phyloP scores from a whole-genome alignment of 1,284 basidiomycete genomes.

The Trametes versicolor region DNA sequence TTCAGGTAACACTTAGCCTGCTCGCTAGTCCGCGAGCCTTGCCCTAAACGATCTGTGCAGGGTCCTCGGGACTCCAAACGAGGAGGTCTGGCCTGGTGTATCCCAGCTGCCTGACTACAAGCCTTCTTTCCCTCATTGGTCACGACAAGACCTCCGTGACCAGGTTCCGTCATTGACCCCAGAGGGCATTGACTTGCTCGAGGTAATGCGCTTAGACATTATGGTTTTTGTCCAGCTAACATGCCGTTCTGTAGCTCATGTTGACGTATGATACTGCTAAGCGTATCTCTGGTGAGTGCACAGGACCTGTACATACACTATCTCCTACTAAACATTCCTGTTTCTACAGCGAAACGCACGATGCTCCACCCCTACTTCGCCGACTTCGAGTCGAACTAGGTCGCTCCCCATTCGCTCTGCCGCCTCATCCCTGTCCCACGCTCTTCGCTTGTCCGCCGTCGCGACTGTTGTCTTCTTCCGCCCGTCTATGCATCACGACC shows the following conservation, averaged over 20 bases:
- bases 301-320: background rate
- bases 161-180: slow-evolving; percentile 78
- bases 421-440: slow-evolving; percentile 8
- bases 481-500: slow-evolving; percentile 27
- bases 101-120: slow-evolving; percentile 95
- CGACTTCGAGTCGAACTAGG: slow-evolving; percentile 51
- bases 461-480: slow-evolving; percentile 28
- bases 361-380: slow-evolving; percentile 86
- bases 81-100: slow-evolving; percentile 94
- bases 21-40: background rate
- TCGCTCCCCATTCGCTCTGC: slow-evolving; percentile 7
- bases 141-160: slow-evolving; percentile 69
- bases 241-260: slow-evolving; percentile 61
- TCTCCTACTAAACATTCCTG: background rate
- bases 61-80: slow-evolving; percentile 94
- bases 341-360: slow-evolving; percentile 79
- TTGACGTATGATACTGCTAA: slow-evolving; percentile 94
- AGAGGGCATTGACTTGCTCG: slow-evolving; percentile 81
- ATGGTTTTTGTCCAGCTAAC: slow-evolving; percentile 1
- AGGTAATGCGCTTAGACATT: slow-evolving; percentile 51
- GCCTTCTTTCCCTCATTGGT: slow-evolving; percentile 96
- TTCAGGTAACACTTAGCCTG: slow-evolving; percentile 75
- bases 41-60: slow-evolving; percentile 51
- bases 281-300: slow-evolving; percentile 86
- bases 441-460: slow-evolving; percentile 16